Percentiles rank a stretch among this genome's conserved stretches.
Conservation (phyloP, 148 eudicot species). For the Fagopyrum esculentum region DNA sequence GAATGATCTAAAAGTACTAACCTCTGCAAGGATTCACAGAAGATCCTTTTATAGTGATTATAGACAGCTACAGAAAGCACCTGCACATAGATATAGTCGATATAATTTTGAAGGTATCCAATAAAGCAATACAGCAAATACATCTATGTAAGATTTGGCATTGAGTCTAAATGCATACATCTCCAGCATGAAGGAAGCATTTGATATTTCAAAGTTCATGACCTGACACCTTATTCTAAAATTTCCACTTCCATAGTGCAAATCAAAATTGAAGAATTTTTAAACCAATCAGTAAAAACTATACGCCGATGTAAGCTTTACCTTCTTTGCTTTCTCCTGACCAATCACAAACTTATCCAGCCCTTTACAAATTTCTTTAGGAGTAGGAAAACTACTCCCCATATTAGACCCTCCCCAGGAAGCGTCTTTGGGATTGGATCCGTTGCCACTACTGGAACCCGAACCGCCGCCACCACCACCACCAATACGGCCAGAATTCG, state of each 20-base stretch:
- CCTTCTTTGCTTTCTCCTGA: conserved; percentile 97
- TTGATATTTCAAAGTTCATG: no score
- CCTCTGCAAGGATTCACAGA: conserved; percentile 58
- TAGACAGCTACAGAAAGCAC: conserved; percentile 92
- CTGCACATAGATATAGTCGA: conserved; percentile 21
- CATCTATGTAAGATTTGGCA: no score
- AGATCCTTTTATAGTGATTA: conserved; percentile 87
- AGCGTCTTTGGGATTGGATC: conserved; percentile 43
- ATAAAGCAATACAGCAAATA: no score
- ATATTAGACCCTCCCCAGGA: conserved; percentile 84
- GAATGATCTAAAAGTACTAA: conserved; percentile 24
- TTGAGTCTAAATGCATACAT: no score
- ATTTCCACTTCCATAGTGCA: not conserved
- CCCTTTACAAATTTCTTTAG: conserved; percentile 91
- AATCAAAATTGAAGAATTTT: no score
- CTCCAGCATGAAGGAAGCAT: no score
- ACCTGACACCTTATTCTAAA: not conserved
- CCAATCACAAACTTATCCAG: conserved; percentile 99
- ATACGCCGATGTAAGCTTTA: conserved; percentile 13
- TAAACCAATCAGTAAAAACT: not conserved
- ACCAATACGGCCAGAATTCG: conserved; percentile 34
- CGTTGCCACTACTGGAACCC: conserved; percentile 40
- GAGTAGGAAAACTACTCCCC: conserved; percentile 76
- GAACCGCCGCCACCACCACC: conserved; percentile 30
- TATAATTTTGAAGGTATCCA: no score